Conservation (phyloP, 1,139 yeast genomes). For the Arxiozyma bovina region DNA sequence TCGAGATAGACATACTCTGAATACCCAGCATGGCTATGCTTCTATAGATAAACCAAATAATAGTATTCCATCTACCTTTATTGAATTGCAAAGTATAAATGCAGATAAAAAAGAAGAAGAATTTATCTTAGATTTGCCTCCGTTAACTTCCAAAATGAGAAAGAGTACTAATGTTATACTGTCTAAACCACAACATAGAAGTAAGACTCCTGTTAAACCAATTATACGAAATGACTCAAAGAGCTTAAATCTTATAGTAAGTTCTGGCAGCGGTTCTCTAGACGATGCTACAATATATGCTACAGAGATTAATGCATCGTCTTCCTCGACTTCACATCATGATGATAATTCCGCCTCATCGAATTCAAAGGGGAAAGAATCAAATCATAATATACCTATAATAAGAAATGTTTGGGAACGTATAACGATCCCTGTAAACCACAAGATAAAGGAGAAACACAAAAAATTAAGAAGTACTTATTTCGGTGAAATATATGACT, state of each 20-base stretch:
- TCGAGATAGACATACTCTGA: not conserved
- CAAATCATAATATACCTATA: conserved; percentile 51
- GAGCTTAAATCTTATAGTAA: conserved; percentile 48
- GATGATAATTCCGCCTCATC: not conserved
- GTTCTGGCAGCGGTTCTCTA: conserved; percentile 56
- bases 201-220: conserved; percentile 34
- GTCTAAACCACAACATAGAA: conserved; percentile 24
- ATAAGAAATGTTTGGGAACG: conserved; percentile 15
- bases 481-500: conserved; percentile 6
- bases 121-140: conserved; percentile 3
- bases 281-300: conserved; percentile 71
- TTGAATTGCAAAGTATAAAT: not conserved
- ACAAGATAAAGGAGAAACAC: conserved; percentile 11
- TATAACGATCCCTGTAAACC: conserved; percentile 15
- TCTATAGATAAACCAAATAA: conserved; percentile 8
- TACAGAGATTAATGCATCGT: conserved; percentile 58
- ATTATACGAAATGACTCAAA: conserved; percentile 35
- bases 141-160: not conserved
- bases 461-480: conserved; percentile 8
- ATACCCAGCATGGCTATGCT: not conserved
- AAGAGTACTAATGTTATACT: not conserved
- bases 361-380: conserved; percentile 14
- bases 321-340: not conserved
- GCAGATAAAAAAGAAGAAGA: conserved; percentile 19
- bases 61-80: conserved; percentile 14